Evolutionary conservation across 495 filamentous ascomycete species (phyloP).

Genomic region (Penicillium lagena): DNA sequence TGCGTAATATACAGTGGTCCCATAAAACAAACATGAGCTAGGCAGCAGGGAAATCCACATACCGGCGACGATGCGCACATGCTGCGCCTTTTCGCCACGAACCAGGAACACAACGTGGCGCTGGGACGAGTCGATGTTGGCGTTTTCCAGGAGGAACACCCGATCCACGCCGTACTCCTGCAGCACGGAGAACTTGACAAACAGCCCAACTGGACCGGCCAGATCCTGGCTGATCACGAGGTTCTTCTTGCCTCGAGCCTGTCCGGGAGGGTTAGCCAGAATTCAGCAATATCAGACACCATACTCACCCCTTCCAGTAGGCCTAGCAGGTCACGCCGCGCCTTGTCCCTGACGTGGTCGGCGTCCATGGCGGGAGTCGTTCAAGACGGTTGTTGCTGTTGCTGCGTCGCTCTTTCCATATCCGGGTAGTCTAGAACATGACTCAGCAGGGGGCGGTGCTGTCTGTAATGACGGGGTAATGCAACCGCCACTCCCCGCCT

Average conservation of each 20-base stretch:
- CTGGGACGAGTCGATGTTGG: constrained; percentile 86
- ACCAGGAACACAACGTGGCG: constrained; percentile 92
- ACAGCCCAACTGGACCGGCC: constrained; percentile 80
- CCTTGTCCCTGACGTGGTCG: constrained; percentile 73
- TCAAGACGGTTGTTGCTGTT: background rate
- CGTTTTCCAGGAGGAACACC: constrained; percentile 91
- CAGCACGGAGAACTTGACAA: constrained; percentile 87
- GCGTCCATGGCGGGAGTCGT: constrained; percentile 40
- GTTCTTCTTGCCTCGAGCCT: constrained; percentile 99
- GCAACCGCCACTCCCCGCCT: constrained; percentile 1
- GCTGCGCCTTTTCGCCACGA: constrained; percentile 76
- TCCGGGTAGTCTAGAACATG: background rate
- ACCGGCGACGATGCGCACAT: constrained; percentile 85
- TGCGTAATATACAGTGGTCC: constrained; percentile 60
- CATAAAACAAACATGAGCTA: constrained; percentile 12
- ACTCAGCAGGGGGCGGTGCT: constrained; percentile 12
- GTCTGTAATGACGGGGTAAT: constrained; percentile 15
- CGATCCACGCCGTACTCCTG: constrained; percentile 96
- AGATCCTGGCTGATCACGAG: constrained; percentile 87
- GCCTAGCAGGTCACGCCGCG: constrained; percentile 76
- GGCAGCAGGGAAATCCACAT: constrained; percentile 34
- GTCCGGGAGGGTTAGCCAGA: background rate
- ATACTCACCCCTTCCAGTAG: constrained; percentile 77
- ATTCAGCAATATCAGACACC: no score
- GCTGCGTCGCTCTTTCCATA: background rate